Evolutionary conservation across 1,139 yeast species (phyloP), one percentile per base, ranked within the genome.

Genomic region (Zygosaccharomyces sapae): DNA sequence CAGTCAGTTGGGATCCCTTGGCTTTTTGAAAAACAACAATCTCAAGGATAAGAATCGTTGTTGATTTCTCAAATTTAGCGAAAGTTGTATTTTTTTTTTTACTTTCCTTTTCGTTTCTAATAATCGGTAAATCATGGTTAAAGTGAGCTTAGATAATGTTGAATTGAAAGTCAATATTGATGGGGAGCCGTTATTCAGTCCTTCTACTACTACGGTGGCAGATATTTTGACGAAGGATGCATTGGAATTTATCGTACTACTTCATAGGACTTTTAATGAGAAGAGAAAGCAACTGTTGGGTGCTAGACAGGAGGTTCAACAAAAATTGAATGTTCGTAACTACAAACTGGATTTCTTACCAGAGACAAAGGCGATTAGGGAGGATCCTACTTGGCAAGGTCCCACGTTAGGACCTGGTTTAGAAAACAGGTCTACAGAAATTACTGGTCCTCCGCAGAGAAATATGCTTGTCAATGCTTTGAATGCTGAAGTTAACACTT

Each of bases 391-490:
- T 34, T 85, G 94, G 94, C 79, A 76, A 53, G 90, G 92, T 54
- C 81, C 85, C 29, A 48, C 53, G 16, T 74, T 81, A 51, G 89
- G 86, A 38, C 82, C 80, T 31, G 87, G 88, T 20, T 70, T 82
- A 53, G 73, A 76, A 52, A 83, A 81, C 66, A 76, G 88, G 70
- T 74, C 89, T 62, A 84, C 83, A 29, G 96, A 88, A 70, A 86
- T 88, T 67, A 88, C 96, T 29, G 96, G 96, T 40, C 96, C 96
- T 29, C 86, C 87, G 48, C 76, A 86, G 47, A 80, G 96, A 58
- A 89, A 89, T 69, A 89, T 89, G 97, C 84, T 89, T 57, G 85
- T 89, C 67, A 89, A 89, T 65, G 97, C 97, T 16, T 78, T 89
- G 65, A 89, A 89, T 72, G 81, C 96, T 3, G 79, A 80, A 49